These are phyloP conservation scores for Daedalea quercina DNA, from an alignment of 768 basidiomycete species.

Conservation along the genomic window DNA sequence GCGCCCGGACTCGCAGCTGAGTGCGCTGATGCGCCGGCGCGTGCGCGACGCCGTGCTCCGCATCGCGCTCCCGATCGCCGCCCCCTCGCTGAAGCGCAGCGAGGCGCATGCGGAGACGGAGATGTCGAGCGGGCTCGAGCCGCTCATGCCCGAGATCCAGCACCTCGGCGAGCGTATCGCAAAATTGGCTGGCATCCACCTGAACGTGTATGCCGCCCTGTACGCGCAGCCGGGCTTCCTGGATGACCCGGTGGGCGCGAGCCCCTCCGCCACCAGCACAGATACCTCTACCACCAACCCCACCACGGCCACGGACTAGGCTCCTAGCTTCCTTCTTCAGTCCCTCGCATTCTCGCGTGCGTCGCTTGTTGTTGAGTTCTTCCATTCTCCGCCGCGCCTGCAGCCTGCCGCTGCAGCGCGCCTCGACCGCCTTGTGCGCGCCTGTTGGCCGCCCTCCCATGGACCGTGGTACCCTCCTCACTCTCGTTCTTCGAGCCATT, in stretches of 20 bases:
- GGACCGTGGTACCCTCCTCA: not conserved
- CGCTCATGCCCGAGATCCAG: slow-evolving; percentile 62
- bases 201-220: slow-evolving; percentile 68
- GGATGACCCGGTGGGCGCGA: not conserved
- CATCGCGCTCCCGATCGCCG: slow-evolving; percentile 12
- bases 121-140: slow-evolving; percentile 59
- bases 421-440: not conserved
- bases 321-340: not conserved
- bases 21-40: slow-evolving; percentile 52
- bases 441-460: not conserved
- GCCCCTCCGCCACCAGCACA: not conserved
- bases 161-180: slow-evolving; percentile 65
- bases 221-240: slow-evolving; percentile 67
- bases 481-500: not conserved
- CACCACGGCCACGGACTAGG: not conserved
- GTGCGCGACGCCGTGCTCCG: slow-evolving; percentile 29
- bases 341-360: not conserved
- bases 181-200: slow-evolving; percentile 66
- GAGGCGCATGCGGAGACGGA: slow-evolving; percentile 14
- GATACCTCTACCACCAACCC: not conserved
- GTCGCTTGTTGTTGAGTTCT: not conserved
- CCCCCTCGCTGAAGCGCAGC: slow-evolving; percentile 17
- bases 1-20: slow-evolving; percentile 50
- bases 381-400: not conserved
- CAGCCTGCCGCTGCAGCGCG: not conserved